These are phyloP conservation scores for Microascus cirrosus DNA, from an alignment of 2,329 filamentous ascomycete genomes.

Conservation along the genomic window DNA sequence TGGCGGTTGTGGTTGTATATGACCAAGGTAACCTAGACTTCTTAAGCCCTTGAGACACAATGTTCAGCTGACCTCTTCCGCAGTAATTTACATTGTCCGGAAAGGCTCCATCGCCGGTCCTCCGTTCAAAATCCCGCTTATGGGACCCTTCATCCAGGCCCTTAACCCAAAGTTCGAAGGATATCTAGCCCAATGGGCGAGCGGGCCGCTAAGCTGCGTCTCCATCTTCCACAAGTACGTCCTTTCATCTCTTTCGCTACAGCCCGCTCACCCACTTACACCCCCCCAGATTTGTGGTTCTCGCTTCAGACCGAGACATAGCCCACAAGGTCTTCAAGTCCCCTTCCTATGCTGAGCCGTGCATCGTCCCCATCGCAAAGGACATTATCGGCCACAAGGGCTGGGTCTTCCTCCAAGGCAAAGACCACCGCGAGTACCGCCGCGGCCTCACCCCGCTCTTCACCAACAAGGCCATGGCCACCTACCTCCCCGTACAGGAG, in stretches of 20 bases:
- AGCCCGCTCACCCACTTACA: not conserved
- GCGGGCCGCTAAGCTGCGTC: conserved; percentile 68
- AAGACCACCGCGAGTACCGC: conserved; percentile 65
- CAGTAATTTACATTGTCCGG: conserved; percentile 48
- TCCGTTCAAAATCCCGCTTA: conserved; percentile 52
- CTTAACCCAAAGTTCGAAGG: conserved; percentile 62
- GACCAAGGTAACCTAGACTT: conserved; percentile 22
- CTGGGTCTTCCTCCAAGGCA: conserved; percentile 73
- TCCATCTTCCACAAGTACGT: conserved; percentile 74
- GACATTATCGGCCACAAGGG: conserved; percentile 62
- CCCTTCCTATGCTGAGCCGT: conserved; percentile 62
- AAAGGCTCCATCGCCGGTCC: conserved; percentile 56
- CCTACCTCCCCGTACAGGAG: conserved; percentile 64
- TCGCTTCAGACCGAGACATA: conserved; percentile 66
- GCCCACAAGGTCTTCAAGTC: conserved; percentile 78
- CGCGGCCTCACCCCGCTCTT: conserved; percentile 66
- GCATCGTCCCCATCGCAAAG: conserved; percentile 64
- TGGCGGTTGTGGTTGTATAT: conserved; percentile 22
- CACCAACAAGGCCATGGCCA: conserved; percentile 58
- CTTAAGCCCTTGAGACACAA: not conserved
- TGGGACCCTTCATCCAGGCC: conserved; percentile 68
- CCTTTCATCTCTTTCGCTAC: not conserved
- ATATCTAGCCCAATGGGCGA: conserved; percentile 69
- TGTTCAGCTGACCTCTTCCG: not conserved
- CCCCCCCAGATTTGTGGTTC: conserved; percentile 57